These are phyloP conservation scores for Wickerhamomyces mucosus DNA, from an alignment of 805 yeast genomes.

Conservation along the genomic window DNA sequence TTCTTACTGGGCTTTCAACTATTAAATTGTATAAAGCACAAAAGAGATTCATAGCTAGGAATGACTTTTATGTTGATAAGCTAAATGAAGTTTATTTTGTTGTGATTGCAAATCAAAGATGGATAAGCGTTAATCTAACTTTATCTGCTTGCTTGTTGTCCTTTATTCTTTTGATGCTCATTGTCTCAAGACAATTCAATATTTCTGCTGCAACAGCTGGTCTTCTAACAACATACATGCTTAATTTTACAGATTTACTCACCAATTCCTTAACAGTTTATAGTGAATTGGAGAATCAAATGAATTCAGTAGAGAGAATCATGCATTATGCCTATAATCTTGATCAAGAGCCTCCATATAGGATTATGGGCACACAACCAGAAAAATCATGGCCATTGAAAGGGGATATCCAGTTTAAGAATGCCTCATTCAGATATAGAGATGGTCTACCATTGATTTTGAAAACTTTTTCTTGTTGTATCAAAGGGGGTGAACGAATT, in stretches of 20 bases:
- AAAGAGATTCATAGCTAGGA: conserved; percentile 34
- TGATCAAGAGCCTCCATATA: conserved; percentile 37
- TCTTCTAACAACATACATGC: conserved; percentile 50
- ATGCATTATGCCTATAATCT: conserved; percentile 54
- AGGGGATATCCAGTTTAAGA: conserved; percentile 38
- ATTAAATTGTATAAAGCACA: conserved; percentile 47
- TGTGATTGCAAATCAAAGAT: conserved; percentile 54
- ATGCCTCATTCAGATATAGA: conserved; percentile 41
- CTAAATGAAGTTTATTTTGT: conserved; percentile 60
- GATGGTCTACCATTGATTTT: conserved; percentile 41
- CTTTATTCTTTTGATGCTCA: conserved; percentile 45
- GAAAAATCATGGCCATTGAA: conserved; percentile 41
- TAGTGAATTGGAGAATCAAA: conserved; percentile 62
- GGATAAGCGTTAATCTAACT: conserved; percentile 56
- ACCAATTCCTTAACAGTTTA: conserved; percentile 33
- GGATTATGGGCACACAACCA: too few relatives aligned
- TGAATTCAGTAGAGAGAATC: conserved; percentile 68
- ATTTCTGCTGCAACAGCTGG: conserved; percentile 58
- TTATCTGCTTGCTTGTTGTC: conserved; percentile 38
- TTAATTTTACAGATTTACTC: conserved; percentile 31
- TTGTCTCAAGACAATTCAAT: conserved; percentile 47
- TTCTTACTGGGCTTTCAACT: conserved; percentile 52
- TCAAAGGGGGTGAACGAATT: conserved; percentile 42
- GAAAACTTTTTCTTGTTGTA: conserved; percentile 30
- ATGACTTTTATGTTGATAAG: conserved; percentile 36